Evolutionary conservation across 306 rosid genomes (phyloP), one percentile per base, ranked within the genome.

Genomic region (Gleditsia sinensis): DNA sequence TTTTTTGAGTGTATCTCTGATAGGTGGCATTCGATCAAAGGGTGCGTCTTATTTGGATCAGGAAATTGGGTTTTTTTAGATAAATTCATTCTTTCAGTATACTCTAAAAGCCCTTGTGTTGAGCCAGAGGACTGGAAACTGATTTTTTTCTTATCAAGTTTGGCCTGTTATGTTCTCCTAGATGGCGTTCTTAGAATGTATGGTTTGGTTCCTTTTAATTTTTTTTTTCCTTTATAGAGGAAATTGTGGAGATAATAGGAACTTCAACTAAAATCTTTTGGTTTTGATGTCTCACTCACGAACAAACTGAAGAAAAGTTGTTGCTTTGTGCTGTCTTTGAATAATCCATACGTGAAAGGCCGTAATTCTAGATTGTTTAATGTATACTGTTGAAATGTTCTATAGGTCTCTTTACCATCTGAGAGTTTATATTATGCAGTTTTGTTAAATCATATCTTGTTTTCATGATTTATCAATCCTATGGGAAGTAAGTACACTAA

Each of bases 181-280:
- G 13, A 30, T 24, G 36, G 75, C 17, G 19, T 54, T 39, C 5
- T 9, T 16, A 9, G 4, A 70, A 11, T 37, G 20, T 11, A 5
- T 54, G 13, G 17, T 55, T 34, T 36, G 9, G 48, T 42, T 42
- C 48, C 48, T 42, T 42, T 42, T 42, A 42, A 2, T 40, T 42
- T 3, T 54, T 54, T 54, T 34, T 48, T 0, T 30, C 17, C 34
- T 13, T 16, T 20, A 13, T 25, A 16, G 13, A 56, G 21, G 62
- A 27, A 51, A 69, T 69, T 69, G n/a, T 51, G 5, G 40, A 70
- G 64, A 70, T 23, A 28, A 7, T 34, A 9, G 23, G 37, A 51
- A 21, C 5, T 69, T 32, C 9, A 20, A 13, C 46, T 69, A 53
- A 51, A 53, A 7, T 36, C 4, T 42, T 42, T 42, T 42, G 14